phyloP scores from a whole-genome alignment of 345 rosid species.

The Draba incana region DNA sequence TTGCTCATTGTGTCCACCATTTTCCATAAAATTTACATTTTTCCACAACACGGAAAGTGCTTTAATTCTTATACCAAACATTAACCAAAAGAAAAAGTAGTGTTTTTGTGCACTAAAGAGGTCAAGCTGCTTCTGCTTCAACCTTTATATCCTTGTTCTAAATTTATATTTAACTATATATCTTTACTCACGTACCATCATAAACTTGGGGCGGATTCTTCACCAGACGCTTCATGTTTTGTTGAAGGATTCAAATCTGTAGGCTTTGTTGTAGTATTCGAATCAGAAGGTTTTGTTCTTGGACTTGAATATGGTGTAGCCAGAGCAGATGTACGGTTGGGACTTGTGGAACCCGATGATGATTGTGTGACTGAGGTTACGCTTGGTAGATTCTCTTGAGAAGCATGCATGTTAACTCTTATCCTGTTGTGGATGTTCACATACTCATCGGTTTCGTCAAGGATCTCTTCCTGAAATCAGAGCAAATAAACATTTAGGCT shows the following conservation, averaged over 20 bases:
- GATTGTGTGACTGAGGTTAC: slow-evolving; percentile 43
- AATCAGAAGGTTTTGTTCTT: slow-evolving; percentile 17
- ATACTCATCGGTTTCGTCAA: slow-evolving; percentile 95
- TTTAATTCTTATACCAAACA: background rate
- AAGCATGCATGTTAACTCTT: slow-evolving; percentile 76
- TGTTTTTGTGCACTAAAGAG: background rate
- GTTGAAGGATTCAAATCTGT: background rate
- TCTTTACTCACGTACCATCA: background rate
- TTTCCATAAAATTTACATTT: background rate
- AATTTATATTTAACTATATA: background rate
- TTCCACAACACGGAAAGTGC: background rate
- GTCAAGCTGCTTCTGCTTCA: slow-evolving; percentile 1
- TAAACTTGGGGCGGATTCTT: too few relatives aligned
- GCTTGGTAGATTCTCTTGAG: slow-evolving; percentile 53
- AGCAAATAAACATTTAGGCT: slow-evolving; percentile 9
- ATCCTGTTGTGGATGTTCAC: slow-evolving; percentile 95
- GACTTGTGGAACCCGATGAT: slow-evolving; percentile 43
- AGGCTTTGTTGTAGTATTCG: background rate
- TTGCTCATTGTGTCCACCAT: too few relatives aligned
- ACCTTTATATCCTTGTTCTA: background rate
- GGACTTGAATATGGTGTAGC: slow-evolving; percentile 42
- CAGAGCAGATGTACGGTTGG: slow-evolving; percentile 32
- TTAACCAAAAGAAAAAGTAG: background rate
- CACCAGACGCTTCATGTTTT: too few relatives aligned
- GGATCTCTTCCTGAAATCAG: slow-evolving; percentile 83